phyloP scores from a whole-genome alignment of 2,329 filamentous ascomycete species.

The Bretziella fagacearum region DNA sequence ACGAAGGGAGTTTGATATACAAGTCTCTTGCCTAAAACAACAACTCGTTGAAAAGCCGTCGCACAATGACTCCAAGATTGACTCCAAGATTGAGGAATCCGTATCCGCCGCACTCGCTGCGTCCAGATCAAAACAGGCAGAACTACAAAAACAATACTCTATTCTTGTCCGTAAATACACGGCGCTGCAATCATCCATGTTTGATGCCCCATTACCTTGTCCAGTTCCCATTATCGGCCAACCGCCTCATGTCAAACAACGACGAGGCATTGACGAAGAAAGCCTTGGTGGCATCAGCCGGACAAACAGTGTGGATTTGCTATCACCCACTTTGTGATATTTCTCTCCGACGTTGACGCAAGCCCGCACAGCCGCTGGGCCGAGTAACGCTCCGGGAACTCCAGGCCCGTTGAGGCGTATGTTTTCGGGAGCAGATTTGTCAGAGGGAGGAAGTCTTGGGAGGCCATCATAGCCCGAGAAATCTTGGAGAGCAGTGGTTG shows the following conservation, averaged over 20 bases:
- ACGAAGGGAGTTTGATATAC: slow-evolving; percentile 15
- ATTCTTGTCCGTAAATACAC: slow-evolving; percentile 35
- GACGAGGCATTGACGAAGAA: not conserved
- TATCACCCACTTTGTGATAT: slow-evolving; percentile 4
- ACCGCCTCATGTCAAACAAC: not conserved
- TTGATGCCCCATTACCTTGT: slow-evolving; percentile 19
- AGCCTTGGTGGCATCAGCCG: slow-evolving; percentile 15
- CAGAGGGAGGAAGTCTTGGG: slow-evolving; percentile 19
- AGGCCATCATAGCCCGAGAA: not conserved
- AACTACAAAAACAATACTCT: slow-evolving; percentile 35
- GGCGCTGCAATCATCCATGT: slow-evolving; percentile 31
- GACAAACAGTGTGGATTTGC: not conserved
- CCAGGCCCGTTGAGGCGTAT: slow-evolving; percentile 23
- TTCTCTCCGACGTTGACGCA: not conserved
- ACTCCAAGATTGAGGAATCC: slow-evolving; percentile 2
- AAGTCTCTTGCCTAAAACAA: not conserved
- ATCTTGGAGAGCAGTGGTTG: not conserved
- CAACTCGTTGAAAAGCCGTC: too few species aligned
- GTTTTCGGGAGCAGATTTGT: slow-evolving; percentile 28
- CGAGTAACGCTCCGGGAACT: slow-evolving; percentile 21
- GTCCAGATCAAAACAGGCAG: slow-evolving; percentile 35
- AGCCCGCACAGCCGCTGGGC: not conserved
- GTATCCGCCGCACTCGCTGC: slow-evolving; percentile 26
- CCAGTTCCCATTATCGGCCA: slow-evolving; percentile 6
- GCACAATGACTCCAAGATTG: too few species aligned